Conservation (phyloP, 495 filamentous ascomycete genomes). For the Hypoxylon crocopeplum region DNA sequence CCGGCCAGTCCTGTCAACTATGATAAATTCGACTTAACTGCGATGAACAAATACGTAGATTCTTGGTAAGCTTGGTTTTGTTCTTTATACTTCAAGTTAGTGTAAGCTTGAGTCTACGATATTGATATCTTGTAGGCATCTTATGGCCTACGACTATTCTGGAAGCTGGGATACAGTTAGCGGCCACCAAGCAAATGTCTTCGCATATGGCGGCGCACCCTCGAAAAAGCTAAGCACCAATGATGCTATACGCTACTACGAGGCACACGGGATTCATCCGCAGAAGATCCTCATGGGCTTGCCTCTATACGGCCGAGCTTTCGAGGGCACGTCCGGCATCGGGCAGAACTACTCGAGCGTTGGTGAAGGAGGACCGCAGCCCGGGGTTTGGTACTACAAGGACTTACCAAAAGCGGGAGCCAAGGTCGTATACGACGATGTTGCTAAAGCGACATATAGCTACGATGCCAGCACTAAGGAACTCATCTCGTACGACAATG, state of each 20-base stretch:
- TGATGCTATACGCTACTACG: slow-evolving; percentile 71
- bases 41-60: slow-evolving; percentile 80
- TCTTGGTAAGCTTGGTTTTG: slow-evolving; percentile 70
- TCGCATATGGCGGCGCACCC: slow-evolving; percentile 54
- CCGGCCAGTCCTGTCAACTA: slow-evolving; percentile 69
- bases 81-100: slow-evolving; percentile 18
- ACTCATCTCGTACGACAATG: slow-evolving; percentile 81
- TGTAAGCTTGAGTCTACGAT: not conserved
- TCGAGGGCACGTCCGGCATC: slow-evolving; percentile 72
- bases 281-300: slow-evolving; percentile 82
- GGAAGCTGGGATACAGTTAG: slow-evolving; percentile 72
- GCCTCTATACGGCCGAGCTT: slow-evolving; percentile 86
- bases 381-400: slow-evolving; percentile 82
- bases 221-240: slow-evolving; percentile 75
- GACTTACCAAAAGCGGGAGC: slow-evolving; percentile 61
- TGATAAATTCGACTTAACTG: slow-evolving; percentile 65
- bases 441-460: slow-evolving; percentile 69
- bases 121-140: slow-evolving; percentile 60
- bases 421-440: slow-evolving; percentile 53
- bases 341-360: slow-evolving; percentile 71
- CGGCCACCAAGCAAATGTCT: slow-evolving; percentile 81
- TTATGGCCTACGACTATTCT: slow-evolving; percentile 82
- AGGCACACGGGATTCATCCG: slow-evolving; percentile 63
- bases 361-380: slow-evolving; percentile 71
- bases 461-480: slow-evolving; percentile 64